Base-by-base conservation (phyloP, 805 yeast genomes). In the Tetrapisispora taiwanensis region DNA sequence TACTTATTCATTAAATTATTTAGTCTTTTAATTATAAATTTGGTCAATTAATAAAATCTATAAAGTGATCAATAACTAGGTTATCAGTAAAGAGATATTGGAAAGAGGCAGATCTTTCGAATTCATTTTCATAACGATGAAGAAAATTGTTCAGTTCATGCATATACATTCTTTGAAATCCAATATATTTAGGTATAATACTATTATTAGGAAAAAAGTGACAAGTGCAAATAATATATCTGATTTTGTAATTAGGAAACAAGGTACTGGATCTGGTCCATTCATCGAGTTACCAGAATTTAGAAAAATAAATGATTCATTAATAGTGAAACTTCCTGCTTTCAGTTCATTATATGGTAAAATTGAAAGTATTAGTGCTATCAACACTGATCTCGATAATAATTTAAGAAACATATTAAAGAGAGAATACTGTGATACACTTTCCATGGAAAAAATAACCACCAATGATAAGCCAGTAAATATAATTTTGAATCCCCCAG, bases 201-300 rank as follows among this genome's bases (percentile, higher is more conserved):
- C 8, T 5, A 22, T 22, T 6, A 22, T 22, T 22, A 33, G 26
- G 18, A 33, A n/a, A 7, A 13, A 6, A 18, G n/a, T 18, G n/a
- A 19, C 10, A 8, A 33, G n/a, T 33, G 6, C 36, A 12, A 33
- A 4, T 19, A 26, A 3, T 1, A 41, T 49, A 7, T 43, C 52
- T 7, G 44, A 48, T 30, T 50, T 55, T 45, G 44, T 55, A 19
- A 26, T 39, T 15, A 52, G 44, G 34, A 52, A 51, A 43, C 44
- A 42, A 36, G 59, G 58, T 4, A 58, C 63, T 2, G 62, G 62
- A 1, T 41, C 54, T 4, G 67, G 66, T 0, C 59, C 60, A 4
- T 62, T 63, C 42, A 47, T 60, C 19, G 62, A 60, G 32, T 44
- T 54, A 13, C 60, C 59, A 24, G 55, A 50, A 35, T 46, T 52